These are phyloP conservation scores for Scheffersomyces cryptocercus DNA, from an alignment of 1,139 yeast genomes.

Conservation along the genomic window DNA sequence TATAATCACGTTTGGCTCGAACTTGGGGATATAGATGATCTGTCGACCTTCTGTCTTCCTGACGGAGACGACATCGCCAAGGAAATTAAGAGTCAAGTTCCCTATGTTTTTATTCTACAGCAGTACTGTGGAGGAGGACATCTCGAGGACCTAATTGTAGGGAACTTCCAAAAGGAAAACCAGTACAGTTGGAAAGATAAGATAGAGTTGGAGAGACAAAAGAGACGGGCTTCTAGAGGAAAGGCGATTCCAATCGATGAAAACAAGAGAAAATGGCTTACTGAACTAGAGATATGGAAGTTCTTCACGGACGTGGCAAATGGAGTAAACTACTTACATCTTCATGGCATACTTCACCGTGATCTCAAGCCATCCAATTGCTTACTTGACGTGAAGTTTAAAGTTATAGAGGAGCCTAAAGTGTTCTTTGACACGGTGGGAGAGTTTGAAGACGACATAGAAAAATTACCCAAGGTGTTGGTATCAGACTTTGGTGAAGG, in stretches of 20 bases:
- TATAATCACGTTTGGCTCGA: slow-evolving; percentile 95
- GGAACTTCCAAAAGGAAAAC: slow-evolving; percentile 26
- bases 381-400: slow-evolving; percentile 48
- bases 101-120: slow-evolving; percentile 81
- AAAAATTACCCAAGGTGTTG: slow-evolving; percentile 60
- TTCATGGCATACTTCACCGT: slow-evolving; percentile 74
- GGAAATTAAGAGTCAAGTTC: slow-evolving; percentile 39
- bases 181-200: slow-evolving; percentile 28
- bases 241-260: slow-evolving; percentile 2
- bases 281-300: slow-evolving; percentile 49
- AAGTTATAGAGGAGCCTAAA: slow-evolving; percentile 7
- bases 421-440: slow-evolving; percentile 12
- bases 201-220: slow-evolving; percentile 24
- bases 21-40: slow-evolving; percentile 58
- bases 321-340: slow-evolving; percentile 74
- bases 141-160: slow-evolving; percentile 62
- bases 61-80: slow-evolving; percentile 6
- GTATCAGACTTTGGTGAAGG: slow-evolving; percentile 94
- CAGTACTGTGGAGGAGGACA: slow-evolving; percentile 91
- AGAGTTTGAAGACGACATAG: slow-evolving; percentile 24
- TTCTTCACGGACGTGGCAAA: slow-evolving; percentile 66
- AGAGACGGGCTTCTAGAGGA: slow-evolving; percentile 16
- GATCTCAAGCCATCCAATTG: slow-evolving; percentile 91
- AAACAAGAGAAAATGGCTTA: slow-evolving; percentile 24
- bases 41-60: slow-evolving; percentile 30